These are phyloP conservation scores for Hypoxylon sp. DNA, from an alignment of 2,329 filamentous ascomycete genomes.

Conservation along the genomic window DNA sequence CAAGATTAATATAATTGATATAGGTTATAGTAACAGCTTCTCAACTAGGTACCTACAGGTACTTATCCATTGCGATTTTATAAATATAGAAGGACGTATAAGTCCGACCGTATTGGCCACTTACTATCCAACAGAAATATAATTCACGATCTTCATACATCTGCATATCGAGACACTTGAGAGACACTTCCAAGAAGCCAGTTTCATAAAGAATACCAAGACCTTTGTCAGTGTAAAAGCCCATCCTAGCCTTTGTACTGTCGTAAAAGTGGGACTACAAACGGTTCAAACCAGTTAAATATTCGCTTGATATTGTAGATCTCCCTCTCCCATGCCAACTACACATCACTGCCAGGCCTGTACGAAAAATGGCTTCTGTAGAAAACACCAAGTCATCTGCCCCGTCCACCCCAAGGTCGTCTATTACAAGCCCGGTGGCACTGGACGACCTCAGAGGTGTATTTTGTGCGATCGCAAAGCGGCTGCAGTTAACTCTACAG, in stretches of 20 bases:
- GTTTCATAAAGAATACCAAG: not conserved
- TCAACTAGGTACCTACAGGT: too few relatives aligned
- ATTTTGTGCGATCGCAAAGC: not conserved
- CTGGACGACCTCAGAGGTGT: not conserved
- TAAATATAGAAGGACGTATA: not conserved
- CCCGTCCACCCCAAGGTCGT: not conserved
- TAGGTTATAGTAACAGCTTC: too few relatives aligned
- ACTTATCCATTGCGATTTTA: too few relatives aligned
- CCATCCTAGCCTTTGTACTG: not conserved
- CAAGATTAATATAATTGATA: not conserved
- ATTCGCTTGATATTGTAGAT: not conserved
- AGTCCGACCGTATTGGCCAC: not conserved
- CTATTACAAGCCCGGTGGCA: not conserved
- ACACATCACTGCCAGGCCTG: not conserved
- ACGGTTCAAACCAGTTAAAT: not conserved
- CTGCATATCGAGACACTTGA: not conserved
- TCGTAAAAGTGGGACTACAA: constrained; percentile 1
- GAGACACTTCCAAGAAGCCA: not conserved
- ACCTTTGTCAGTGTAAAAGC: not conserved
- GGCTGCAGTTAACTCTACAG: not conserved
- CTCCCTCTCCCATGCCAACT: not conserved
- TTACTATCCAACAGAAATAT: not conserved
- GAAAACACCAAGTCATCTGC: not conserved
- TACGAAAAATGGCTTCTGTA: not conserved
- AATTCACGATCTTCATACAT: not conserved